A percentile compares a stretch with the other conserved stretches of the same genome.
These are phyloP conservation scores for Cerioporus squamosus DNA, from an alignment of 1,284 basidiomycete genomes.

Conservation along the genomic window DNA sequence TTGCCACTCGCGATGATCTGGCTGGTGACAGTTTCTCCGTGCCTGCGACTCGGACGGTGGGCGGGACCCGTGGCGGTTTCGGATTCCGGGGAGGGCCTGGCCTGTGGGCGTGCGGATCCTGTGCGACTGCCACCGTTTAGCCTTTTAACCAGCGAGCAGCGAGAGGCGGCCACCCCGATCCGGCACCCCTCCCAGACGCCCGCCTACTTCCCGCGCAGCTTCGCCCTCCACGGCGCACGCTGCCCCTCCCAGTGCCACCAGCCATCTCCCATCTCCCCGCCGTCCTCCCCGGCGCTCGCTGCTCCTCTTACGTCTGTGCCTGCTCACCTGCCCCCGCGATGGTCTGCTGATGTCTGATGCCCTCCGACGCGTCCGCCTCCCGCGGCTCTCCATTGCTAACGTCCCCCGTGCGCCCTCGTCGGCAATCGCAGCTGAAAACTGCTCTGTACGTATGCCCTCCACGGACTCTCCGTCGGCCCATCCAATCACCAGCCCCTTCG, in stretches of 20 bases:
- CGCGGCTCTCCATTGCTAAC: too few species aligned
- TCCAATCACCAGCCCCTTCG: conserved; percentile 17
- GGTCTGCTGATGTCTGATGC: conserved; percentile 16
- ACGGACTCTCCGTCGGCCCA: not conserved
- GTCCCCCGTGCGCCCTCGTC: conserved; percentile 8
- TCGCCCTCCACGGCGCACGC: too few species aligned
- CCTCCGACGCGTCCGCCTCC: too few species aligned
- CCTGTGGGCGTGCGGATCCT: too few species aligned
- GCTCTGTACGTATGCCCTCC: too few species aligned
- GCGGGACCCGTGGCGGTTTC: not conserved
- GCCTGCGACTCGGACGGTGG: too few species aligned
- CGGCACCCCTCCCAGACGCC: too few species aligned
- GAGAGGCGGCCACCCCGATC: not conserved
- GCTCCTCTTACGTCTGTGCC: too few species aligned
- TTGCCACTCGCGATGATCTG: conserved; percentile 10
- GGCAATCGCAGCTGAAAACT: conserved; percentile 21
- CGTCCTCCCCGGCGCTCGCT: too few species aligned
- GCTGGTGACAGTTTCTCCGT: conserved; percentile 18
- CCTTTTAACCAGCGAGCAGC: conserved; percentile 14
- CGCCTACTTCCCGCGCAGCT: too few species aligned
- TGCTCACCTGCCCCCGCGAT: conserved; percentile 13
- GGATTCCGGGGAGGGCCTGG: too few species aligned
- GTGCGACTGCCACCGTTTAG: conserved; percentile 9
- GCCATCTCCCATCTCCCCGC: too few species aligned
- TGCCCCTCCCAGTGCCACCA: not conserved